Evolutionary conservation across 805 yeast genomes (phyloP), one percentile per base, ranked within the genome.

Genomic region (Starmerella stellata): DNA sequence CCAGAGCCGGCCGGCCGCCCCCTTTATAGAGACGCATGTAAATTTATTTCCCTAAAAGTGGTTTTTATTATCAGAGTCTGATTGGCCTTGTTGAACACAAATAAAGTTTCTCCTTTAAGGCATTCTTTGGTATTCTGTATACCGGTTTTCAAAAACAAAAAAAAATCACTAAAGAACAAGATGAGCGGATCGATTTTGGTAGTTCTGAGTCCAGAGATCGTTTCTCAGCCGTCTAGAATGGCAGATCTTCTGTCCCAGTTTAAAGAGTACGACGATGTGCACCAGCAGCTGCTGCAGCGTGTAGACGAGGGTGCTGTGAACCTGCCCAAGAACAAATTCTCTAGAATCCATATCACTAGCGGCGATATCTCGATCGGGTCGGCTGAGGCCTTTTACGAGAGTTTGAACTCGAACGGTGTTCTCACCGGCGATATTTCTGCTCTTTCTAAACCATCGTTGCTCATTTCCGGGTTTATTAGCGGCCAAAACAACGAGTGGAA

Each of bases 251-350:
- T 44, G 34, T 35, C 33, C 1, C 38, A 42, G 8, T 43, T 39
- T 16, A 20, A 33, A 9, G 40, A 24, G 2, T 41, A 31, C 30
- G 40, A 40, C 13, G 50, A 47, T 17, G 42, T 45, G 4, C 54
- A 51, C 43, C 52, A 46, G 41, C 66, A 61, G 53, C 57, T 61
- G 34, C 44, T 62, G 17, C 65, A 61, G 43, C 53, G 66, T 18
- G 51, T 61, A 13, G 45, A 50, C 4, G 50, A 48, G 20, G 47
- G 49, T 4, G 57, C 56, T 7, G 57, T 62, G 13, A 25, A 37
- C 5, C 53, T 62, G 11, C 54, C 58, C 4, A 36, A 36, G 9
- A 41, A 46, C 25, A 40, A 46, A 24, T 61, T 53, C 43, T 31
- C 44, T 3, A 30, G 40, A 17, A 51, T 62, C 27, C 42, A 48